Evolutionary conservation across 176 grass and related monocot genomes (phyloP).

Genomic region (Avena eriantha): DNA sequence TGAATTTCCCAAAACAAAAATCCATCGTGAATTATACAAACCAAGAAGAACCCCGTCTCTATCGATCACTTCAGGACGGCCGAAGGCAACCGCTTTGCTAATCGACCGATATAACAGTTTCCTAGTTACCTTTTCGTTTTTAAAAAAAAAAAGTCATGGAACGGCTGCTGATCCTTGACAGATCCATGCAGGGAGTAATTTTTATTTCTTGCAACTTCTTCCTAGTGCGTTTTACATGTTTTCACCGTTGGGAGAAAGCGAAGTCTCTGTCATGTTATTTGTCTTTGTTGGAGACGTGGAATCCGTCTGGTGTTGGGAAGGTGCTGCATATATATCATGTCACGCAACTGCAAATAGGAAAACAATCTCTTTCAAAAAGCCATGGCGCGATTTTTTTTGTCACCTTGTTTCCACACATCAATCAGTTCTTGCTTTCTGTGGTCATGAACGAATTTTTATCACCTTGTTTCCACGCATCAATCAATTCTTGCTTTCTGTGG

Average conservation of each 20-base stretch:
- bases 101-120: background rate
- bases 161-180: background rate
- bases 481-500: slow-evolving; percentile 1
- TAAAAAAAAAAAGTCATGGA: background rate
- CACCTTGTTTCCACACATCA: background rate
- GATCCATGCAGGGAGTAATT: slow-evolving; percentile 23
- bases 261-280: slow-evolving; percentile 18
- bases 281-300: slow-evolving; percentile 12
- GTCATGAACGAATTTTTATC: background rate
- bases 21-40: background rate
- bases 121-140: background rate
- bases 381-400: background rate
- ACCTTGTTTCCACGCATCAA: background rate
- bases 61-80: background rate
- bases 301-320: slow-evolving; percentile 22
- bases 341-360: background rate
- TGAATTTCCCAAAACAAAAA: background rate
- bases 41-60: background rate
- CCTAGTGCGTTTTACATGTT: slow-evolving; percentile 13
- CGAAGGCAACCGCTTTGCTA: background rate
- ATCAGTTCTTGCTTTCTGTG: too few species aligned
- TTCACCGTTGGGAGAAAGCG: slow-evolving; percentile 29
- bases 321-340: slow-evolving; percentile 1
- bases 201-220: background rate
- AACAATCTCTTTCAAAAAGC: slow-evolving; percentile 14